Evolutionary conservation across 1,139 yeast species (phyloP).

Genomic region (Barnettozyma hawaiiensis): DNA sequence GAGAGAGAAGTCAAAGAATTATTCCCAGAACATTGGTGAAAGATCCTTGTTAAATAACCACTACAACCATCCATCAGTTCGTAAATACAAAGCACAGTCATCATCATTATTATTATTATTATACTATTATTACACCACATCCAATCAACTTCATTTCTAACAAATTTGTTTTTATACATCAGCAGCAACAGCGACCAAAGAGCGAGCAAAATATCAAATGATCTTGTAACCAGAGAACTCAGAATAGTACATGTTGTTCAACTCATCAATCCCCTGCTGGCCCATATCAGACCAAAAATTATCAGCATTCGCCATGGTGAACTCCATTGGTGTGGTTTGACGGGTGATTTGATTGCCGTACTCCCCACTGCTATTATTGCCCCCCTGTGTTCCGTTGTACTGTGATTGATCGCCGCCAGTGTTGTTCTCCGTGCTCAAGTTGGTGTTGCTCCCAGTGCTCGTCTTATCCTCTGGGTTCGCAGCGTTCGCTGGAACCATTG

Average conservation of each 20-base stretch:
- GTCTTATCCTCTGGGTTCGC: conserved; percentile 7
- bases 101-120: too few species aligned
- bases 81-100: too few species aligned
- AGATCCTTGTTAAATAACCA: too few species aligned
- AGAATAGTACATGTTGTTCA: conserved; percentile 24
- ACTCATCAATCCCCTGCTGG: conserved; percentile 23
- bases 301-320: conserved; percentile 18
- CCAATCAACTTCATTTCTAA: not conserved
- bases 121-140: not conserved
- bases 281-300: conserved; percentile 26
- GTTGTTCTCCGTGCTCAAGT: not conserved
- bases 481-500: conserved; percentile 4
- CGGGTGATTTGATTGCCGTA: conserved; percentile 1
- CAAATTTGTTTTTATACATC: not conserved
- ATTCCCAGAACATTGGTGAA: too few species aligned
- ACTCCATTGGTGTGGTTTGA: conserved; percentile 17
- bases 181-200: not conserved
- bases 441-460: not conserved
- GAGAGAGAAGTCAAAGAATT: too few species aligned
- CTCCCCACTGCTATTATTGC: not conserved
- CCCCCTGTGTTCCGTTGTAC: not conserved
- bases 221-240: conserved; percentile 26
- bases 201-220: conserved; percentile 5
- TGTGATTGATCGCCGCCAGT: not conserved
- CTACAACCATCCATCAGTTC: too few species aligned